Conservation (phyloP, 2,329 filamentous ascomycete species). For the Fusarium annulatum region DNA sequence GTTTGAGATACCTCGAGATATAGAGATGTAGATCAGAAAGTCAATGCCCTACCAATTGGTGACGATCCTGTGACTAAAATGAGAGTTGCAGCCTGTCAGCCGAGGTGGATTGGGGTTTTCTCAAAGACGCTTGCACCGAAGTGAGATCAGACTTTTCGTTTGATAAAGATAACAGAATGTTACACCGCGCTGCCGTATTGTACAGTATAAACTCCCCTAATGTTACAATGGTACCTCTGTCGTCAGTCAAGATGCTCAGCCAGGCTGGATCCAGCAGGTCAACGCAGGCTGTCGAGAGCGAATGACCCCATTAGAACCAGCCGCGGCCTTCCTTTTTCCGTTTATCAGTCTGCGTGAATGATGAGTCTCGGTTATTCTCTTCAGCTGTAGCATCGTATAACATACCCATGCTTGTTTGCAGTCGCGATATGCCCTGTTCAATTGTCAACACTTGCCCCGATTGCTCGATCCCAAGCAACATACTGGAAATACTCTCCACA, state of each 20-base stretch:
- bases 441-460: slow-evolving; percentile 28
- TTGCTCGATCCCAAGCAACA: slow-evolving; percentile 46
- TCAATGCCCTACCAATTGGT: neutral
- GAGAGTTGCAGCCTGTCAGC: neutral
- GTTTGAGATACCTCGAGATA: neutral
- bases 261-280: neutral
- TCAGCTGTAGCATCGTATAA: neutral
- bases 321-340: slow-evolving; percentile 47
- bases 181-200: slow-evolving; percentile 1
- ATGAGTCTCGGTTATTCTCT: neutral
- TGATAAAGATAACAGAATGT: accelerated
- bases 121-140: neutral
- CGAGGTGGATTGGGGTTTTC: neutral
- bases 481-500: slow-evolving; percentile 97
- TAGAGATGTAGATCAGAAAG: too few species aligned
- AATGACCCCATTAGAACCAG: slow-evolving; percentile 36
- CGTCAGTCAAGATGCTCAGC: neutral
- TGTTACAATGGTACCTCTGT: slow-evolving; percentile 16
- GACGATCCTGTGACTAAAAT: neutral
- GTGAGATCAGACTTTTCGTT: neutral
- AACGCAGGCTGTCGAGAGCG: neutral
- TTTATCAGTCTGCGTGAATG: slow-evolving; percentile 44
- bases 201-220: slow-evolving; percentile 21
- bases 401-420: slow-evolving; percentile 94
- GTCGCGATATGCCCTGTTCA: slow-evolving; percentile 83